Base-by-base conservation (phyloP, 2,329 filamentous ascomycete species). In the Graphium sp. region DNA sequence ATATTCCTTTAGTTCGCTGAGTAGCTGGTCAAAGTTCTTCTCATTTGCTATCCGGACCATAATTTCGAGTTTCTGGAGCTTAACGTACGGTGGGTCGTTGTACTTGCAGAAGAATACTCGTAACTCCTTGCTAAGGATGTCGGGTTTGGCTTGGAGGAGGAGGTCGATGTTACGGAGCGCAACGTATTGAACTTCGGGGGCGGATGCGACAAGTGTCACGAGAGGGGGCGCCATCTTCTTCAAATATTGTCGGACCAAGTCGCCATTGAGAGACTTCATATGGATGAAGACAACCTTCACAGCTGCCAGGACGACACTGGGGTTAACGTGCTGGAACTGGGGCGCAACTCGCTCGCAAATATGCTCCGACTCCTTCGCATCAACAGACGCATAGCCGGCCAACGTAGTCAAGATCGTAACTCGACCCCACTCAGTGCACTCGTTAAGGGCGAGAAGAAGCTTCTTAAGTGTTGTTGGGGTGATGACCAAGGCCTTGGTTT, bases 101-200 rank as follows among this genome's bases (percentile, higher is more conserved):
- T 98, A 98, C 57, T 98, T 98, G 75, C 89, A 98, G 59, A 98
- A 98, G 59, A 98, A 98, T 7, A 98, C 89, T 24, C 89, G 74
- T 44, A 98, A 73, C 52, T 98, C 89, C 52, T 95, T 95, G 62
- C 82, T 92, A 7, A 98, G 65, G 32, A 98, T 94, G 40, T 93
- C 85, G 8, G 89, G 84, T 51, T 94, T 87, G 41, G 91, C 89
- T 52, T 98, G 89, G 16, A 98, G 65, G 5, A 98, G 64, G 19
- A 98, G 70, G 41, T 98, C 89, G 44, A 98, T 98, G 50, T 98
- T 98, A 37, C 87, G 67, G 28, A 98, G 58, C 10, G 89, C 89
- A 32, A 98, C 89, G 48, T 98, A 98, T 55, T 98, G 89, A 22
- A 98, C 89, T 60, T 98, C 89, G 6, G 89, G 85, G 1, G 81